A percentile compares a stretch with the other conserved stretches of the same genome.
Conservation (phyloP, 2,329 filamentous ascomycete species). For the Fusarium redolens region DNA sequence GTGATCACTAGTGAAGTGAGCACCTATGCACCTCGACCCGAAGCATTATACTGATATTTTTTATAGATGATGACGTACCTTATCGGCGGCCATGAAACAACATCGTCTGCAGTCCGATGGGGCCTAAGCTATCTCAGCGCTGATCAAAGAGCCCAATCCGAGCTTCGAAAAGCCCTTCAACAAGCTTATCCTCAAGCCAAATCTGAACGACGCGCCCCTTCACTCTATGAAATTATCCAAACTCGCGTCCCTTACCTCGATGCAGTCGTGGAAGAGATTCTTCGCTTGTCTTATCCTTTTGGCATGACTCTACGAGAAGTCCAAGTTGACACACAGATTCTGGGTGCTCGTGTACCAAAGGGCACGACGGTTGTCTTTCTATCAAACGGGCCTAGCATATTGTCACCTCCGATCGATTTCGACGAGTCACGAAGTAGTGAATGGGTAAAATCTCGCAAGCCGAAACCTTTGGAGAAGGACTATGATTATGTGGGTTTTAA, state of each 20-base stretch:
- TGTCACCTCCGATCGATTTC: constrained; percentile 5
- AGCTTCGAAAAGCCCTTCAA: constrained; percentile 7
- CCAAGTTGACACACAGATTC: constrained; percentile 17
- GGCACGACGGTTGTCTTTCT: constrained; percentile 24
- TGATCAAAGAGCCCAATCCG: constrained; percentile 15
- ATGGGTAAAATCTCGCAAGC: not conserved
- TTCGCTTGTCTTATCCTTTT: constrained; percentile 17
- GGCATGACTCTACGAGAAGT: constrained; percentile 17
- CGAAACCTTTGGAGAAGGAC: not conserved
- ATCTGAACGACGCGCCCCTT: constrained; percentile 3
- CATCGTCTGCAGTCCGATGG: constrained; percentile 22
- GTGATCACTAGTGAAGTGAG: constrained; percentile 21
- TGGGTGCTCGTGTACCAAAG: constrained; percentile 23
- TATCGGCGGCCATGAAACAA: constrained; percentile 29
- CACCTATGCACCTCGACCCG: accelerated
- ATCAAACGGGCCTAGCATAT: constrained; percentile 16
- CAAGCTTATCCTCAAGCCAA: constrained; percentile 2
- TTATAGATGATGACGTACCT: constrained; percentile 21
- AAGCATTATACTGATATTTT: not conserved
- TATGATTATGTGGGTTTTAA: constrained; percentile 9
- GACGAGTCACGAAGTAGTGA: constrained; percentile 19
- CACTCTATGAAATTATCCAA: constrained; percentile 17
- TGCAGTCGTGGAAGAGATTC: constrained; percentile 23
- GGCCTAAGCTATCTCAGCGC: constrained; percentile 21
- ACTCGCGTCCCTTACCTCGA: constrained; percentile 21